A percentile compares a stretch with the other conserved stretches of the same genome.
Conservation (phyloP, 192 early-diverging fungal genomes). For the Backusella parvicylindrica region DNA sequence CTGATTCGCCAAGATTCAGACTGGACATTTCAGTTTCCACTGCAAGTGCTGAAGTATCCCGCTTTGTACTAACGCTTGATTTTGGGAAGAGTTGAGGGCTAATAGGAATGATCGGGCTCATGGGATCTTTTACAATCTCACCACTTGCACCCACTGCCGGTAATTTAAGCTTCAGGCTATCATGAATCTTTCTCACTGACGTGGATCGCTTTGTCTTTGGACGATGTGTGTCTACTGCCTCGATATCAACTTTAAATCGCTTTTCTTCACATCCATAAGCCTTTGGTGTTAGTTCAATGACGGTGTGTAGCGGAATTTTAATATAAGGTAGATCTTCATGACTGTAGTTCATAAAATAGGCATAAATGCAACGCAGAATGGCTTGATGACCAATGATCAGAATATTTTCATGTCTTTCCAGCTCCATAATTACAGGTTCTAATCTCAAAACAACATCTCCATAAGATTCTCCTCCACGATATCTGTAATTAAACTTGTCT, state of each 20-base stretch:
- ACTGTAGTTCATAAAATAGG: slow-evolving; percentile 92
- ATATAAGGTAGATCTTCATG: slow-evolving; percentile 97
- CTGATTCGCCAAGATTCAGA: neutral
- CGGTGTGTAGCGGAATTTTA: slow-evolving; percentile 97
- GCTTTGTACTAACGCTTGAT: neutral
- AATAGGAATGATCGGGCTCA: slow-evolving; percentile 25
- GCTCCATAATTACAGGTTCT: slow-evolving; percentile 99
- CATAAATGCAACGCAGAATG: slow-evolving; percentile 95
- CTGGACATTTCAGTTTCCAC: neutral
- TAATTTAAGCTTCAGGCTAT: neutral
- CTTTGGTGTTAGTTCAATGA: slow-evolving; percentile 95
- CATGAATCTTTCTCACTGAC: neutral
- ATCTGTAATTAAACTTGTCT: slow-evolving; percentile 95
- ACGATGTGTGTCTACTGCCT: slow-evolving; percentile 96
- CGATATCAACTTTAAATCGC: slow-evolving; percentile 91
- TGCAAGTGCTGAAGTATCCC: neutral
- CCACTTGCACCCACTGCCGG: slow-evolving; percentile 20
- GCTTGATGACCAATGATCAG: slow-evolving; percentile 98
- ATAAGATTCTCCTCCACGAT: slow-evolving; percentile 83
- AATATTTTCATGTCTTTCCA: slow-evolving; percentile 95
- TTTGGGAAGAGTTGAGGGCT: slow-evolving; percentile 9
- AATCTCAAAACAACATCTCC: slow-evolving; percentile 92
- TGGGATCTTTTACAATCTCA: slow-evolving; percentile 29
- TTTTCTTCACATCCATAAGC: slow-evolving; percentile 97
- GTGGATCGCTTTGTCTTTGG: slow-evolving; percentile 49